Conservation (phyloP, 73 alveolate species). For the Symbiodinium pilosum region DNA sequence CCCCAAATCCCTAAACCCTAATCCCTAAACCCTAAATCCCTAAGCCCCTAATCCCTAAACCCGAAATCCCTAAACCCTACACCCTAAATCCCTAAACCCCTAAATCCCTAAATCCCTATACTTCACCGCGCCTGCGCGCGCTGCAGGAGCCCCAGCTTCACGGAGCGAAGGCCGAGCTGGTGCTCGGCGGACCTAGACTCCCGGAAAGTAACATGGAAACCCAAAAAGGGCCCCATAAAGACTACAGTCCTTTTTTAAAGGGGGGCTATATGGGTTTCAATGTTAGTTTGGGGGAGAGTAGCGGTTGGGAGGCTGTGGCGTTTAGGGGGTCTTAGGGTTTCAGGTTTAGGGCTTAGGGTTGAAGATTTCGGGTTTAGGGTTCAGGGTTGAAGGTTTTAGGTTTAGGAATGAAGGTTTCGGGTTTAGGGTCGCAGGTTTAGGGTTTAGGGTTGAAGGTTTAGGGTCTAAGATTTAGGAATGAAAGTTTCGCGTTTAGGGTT, state of each 20-base stretch:
- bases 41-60: too few species aligned
- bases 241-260: neutral
- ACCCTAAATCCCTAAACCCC: too few species aligned
- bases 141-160: neutral
- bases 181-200: neutral
- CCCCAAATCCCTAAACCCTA: too few species aligned
- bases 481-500: neutral
- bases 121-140: neutral
- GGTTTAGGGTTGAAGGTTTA: neutral
- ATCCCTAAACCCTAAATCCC: too few species aligned
- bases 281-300: too few species aligned
- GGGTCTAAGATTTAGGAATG: neutral
- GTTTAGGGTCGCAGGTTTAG: neutral
- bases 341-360: neutral
- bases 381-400: neutral
- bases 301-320: neutral
- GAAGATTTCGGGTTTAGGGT: neutral
- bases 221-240: neutral
- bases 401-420: neutral
- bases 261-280: neutral
- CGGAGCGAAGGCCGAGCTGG: neutral
- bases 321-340: neutral
- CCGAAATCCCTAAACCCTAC: too few species aligned
- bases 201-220: neutral
- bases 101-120: too few species aligned